These are phyloP conservation scores for Peltaster fructicola DNA, from an alignment of 2,329 filamentous ascomycete genomes.

Conservation along the genomic window DNA sequence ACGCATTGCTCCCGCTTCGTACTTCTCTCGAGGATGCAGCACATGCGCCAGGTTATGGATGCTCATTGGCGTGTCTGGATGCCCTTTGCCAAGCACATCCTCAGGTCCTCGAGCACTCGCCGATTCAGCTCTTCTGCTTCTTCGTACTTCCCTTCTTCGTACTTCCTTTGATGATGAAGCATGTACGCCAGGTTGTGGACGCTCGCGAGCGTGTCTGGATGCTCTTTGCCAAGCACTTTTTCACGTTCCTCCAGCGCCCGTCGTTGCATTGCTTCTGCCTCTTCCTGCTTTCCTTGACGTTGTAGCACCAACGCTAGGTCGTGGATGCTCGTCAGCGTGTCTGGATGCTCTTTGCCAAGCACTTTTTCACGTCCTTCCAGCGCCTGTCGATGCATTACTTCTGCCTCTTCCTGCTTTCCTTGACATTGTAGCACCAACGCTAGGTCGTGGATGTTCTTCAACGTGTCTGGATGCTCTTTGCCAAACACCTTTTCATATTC, in stretches of 20 bases:
- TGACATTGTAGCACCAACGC: constrained; percentile 2
- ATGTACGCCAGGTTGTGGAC: constrained; percentile 1
- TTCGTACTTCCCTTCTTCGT: constrained; percentile 1
- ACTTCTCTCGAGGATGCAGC: constrained; percentile 3
- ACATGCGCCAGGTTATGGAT: constrained; percentile 5
- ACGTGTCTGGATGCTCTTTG: constrained; percentile 3
- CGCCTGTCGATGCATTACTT: constrained; percentile 4
- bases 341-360: constrained; percentile 5
- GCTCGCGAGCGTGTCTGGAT: background rate
- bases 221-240: constrained; percentile 1
- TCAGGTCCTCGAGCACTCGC: too few relatives aligned
- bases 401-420: constrained; percentile 5
- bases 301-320: constrained; percentile 5
- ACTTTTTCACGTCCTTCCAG: constrained; percentile 4
- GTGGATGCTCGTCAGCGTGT: constrained; percentile 4
- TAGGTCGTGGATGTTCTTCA: constrained; percentile 1
- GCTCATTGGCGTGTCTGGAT: constrained; percentile 4
- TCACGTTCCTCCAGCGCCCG: background rate
- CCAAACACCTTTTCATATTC: constrained; percentile 1
- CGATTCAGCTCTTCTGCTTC: too few relatives aligned
- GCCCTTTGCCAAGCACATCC: constrained; percentile 3
- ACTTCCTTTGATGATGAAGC: constrained; percentile 1
- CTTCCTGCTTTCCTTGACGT: constrained; percentile 3
- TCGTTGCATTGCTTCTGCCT: constrained; percentile 4
- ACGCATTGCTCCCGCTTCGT: constrained; percentile 2